Evolutionary conservation across 805 yeast species (phyloP), one percentile per base, ranked within the genome.

Genomic region (Metschnikowia borealis): DNA sequence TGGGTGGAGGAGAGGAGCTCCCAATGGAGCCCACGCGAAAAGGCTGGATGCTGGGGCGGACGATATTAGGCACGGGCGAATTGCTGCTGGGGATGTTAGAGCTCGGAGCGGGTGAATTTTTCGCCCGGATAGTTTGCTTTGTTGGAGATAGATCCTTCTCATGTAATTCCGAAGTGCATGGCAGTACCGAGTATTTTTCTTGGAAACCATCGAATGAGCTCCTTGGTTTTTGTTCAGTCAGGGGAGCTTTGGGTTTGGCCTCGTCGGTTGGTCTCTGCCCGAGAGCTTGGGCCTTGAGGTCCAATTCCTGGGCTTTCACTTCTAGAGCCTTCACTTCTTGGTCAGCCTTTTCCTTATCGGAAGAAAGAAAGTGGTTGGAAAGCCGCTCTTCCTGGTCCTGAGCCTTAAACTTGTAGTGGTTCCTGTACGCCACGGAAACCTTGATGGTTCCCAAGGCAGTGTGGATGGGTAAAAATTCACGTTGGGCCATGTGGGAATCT

Each of bases 351-450:
- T 53, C 56, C 40, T 46, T 50, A 57, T 82, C 87, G 58, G 80
- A 64, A 42, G 69, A 69, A 29, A 75, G 63, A 59, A 84, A 82
- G 53, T 82, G 85, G 41, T 75, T 75, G 5, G 87, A 79, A 23
- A 85, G 65, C 5, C 83, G 65, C 50, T 81, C 82, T 59, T 87
- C 94, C 38, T 80, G 80, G 57, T 84, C 89, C 54, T 77, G 80
- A 10, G 89, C 70, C 37, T 77, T 70, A 67, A 92, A 92, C 43
- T 80, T 78, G 54, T 82, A 75, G 62, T 89, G 85, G 37, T 73
- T 77, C 50, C 99, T 77, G 61, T 87, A 92, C 1, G 95, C 85
- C 0, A 89, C 94, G 0, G 94, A 82, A 6, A 88, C 78, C 51
- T 81, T 76, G 47, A 92, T 67, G 1, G 84, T 71, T 0, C 99